Evolutionary conservation across 345 rosid species (phyloP).

Genomic region (Mallotus nudiflorus): DNA sequence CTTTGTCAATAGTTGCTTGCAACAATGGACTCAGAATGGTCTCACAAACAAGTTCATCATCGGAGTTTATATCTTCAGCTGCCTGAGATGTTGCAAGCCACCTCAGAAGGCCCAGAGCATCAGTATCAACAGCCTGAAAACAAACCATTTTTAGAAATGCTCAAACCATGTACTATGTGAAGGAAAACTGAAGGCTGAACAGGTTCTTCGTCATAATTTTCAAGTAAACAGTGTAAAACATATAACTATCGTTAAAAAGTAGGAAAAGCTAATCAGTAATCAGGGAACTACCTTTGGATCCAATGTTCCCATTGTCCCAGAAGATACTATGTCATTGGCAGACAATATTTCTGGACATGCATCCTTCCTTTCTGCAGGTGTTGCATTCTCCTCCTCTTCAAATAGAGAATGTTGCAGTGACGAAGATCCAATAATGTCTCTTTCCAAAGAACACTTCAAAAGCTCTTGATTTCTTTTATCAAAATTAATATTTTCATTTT

Average conservation of each 20-base stretch:
- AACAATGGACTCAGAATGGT: constrained; percentile 76
- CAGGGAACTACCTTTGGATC: constrained; percentile 33
- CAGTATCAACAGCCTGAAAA: constrained; percentile 58
- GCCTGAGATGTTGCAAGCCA: constrained; percentile 96
- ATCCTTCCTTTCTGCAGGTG: constrained; percentile 28
- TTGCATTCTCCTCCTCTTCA: constrained; percentile 11
- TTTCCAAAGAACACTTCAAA: constrained; percentile 23
- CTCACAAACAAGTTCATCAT: constrained; percentile 85
- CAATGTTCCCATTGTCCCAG: constrained; percentile 24
- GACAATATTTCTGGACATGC: constrained; percentile 18
- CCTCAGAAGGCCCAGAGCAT: constrained; percentile 73
- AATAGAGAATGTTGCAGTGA: constrained; percentile 29
- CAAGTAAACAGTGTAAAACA: not conserved
- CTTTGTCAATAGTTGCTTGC: constrained; percentile 66
- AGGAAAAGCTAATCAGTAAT: not conserved
- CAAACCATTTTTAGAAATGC: constrained; percentile 15
- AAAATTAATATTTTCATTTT: constrained; percentile 37
- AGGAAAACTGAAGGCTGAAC: not conserved
- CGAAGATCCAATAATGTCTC: constrained; percentile 26
- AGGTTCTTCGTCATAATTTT: not conserved
- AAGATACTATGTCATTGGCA: constrained; percentile 24
- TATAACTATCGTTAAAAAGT: not conserved
- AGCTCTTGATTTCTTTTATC: constrained; percentile 28
- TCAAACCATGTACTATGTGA: not conserved
- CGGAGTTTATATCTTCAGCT: constrained; percentile 87